A percentile compares a stretch with the other conserved stretches of the same genome.
phyloP scores from a whole-genome alignment of 108 stramenopile species.

The Skeletonema menzelii region DNA sequence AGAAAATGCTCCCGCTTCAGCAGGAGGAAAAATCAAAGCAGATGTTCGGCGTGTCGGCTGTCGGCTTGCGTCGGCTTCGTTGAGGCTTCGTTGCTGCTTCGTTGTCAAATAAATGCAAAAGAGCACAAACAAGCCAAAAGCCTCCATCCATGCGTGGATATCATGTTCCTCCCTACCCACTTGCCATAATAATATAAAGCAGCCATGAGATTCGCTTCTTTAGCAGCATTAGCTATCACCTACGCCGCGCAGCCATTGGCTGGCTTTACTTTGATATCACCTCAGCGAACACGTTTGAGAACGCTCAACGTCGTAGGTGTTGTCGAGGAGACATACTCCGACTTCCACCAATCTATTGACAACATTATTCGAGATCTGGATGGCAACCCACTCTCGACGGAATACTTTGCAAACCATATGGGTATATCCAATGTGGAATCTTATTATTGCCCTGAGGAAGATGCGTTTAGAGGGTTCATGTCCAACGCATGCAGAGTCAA shows the following conservation, averaged over 20 bases:
- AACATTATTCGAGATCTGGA: constrained; percentile 53
- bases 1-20: too few species aligned
- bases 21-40: too few species aligned
- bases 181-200: neutral
- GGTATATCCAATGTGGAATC: constrained; percentile 15
- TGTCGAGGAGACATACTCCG: constrained; percentile 6
- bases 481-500: constrained; percentile 52
- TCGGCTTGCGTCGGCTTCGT: too few species aligned
- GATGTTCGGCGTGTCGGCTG: too few species aligned
- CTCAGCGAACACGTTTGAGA: neutral
- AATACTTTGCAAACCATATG: constrained; percentile 14
- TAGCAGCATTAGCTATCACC: neutral
- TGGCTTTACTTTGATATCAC: neutral
- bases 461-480: constrained; percentile 63
- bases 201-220: neutral
- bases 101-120: too few species aligned
- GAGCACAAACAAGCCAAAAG: too few species aligned
- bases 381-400: constrained; percentile 45
- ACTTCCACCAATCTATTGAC: neutral
- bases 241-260: neutral
- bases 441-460: constrained; percentile 57
- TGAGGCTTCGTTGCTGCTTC: too few species aligned
- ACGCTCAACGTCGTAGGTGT: neutral
- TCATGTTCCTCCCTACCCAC: too few species aligned
- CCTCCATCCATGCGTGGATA: too few species aligned